phyloP scores from a whole-genome alignment of 2,329 filamentous ascomycete genomes.

The Fonsecaea monophora region DNA sequence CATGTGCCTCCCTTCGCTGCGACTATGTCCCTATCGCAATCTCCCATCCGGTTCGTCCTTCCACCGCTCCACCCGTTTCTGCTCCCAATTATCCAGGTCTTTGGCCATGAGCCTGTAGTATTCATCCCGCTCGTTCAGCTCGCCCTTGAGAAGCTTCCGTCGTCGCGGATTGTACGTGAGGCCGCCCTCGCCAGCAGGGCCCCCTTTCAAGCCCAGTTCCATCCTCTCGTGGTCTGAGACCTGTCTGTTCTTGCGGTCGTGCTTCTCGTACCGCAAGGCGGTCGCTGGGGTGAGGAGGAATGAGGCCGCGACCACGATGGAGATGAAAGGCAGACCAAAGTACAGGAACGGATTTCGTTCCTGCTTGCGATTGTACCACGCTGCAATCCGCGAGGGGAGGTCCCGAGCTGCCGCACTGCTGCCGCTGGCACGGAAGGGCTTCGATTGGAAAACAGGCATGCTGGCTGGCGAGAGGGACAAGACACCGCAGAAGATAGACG shows the following conservation, averaged over 20 bases:
- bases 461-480: not conserved
- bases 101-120: slow-evolving; percentile 75
- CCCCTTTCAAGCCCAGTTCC: slow-evolving; percentile 73
- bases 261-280: slow-evolving; percentile 88
- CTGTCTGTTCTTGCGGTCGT: slow-evolving; percentile 87
- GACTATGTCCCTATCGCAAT: slow-evolving; percentile 56
- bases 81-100: slow-evolving; percentile 95
- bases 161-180: slow-evolving; percentile 60
- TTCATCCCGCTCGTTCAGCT: slow-evolving; percentile 52
- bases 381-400: slow-evolving; percentile 63
- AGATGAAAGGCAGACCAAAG: slow-evolving; percentile 92
- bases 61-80: slow-evolving; percentile 88
- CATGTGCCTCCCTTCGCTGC: not conserved
- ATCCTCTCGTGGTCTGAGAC: slow-evolving; percentile 86
- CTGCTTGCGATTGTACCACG: slow-evolving; percentile 77
- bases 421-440: slow-evolving; percentile 68
- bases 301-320: slow-evolving; percentile 86
- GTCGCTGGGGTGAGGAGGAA: slow-evolving; percentile 95
- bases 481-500: not conserved
- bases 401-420: slow-evolving; percentile 40
- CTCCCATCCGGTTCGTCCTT: slow-evolving; percentile 89
- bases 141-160: slow-evolving; percentile 40
- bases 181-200: slow-evolving; percentile 78
- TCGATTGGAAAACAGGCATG: slow-evolving; percentile 71
- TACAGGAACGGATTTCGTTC: slow-evolving; percentile 83